Base-by-base conservation (phyloP, 1,284 basidiomycete species). In the Volvariella surrecta region DNA sequence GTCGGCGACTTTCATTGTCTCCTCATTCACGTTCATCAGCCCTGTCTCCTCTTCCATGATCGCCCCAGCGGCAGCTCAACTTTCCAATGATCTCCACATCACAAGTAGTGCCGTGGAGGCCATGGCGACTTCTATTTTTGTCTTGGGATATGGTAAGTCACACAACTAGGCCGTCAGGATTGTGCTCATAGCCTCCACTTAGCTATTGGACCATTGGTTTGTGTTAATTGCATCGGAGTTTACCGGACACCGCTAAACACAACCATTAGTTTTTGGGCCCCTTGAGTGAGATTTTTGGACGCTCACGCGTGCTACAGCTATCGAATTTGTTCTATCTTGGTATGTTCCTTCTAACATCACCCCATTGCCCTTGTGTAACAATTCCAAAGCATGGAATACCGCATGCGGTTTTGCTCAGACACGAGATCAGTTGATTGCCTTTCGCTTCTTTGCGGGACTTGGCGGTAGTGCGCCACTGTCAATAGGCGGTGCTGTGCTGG, bases 21-120 rank as follows among this genome's bases (percentile, higher is more conserved):
- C 78, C 4, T 67, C 72, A 0, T 80, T 79, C 57, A 80, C 77
- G 0, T 82, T 83, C 53, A 79, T 84, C 44, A 73, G 70, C 6
- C 79, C 80, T 0, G 67, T 82, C 2, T 76, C 81, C 1, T 81
- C 80, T 2, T 74, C 79, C n/a, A 83, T 87, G 74, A 69, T 85
- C 22, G 79, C 88, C 0, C 82, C 85, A 0, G 81, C 83, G 0
- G 67, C 71, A 1, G 52, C 52, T 0, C 68, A 74, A 39, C 51
- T 88, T 4, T 75, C 79, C 0, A 42, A 50, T 10, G 59, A 80
- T 17, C 79, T 84, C 50, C 70, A 73, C 1, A 69, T 88, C 13
- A 74, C 71, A 2, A 74, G 54, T 48, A 52, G 51, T 1, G 72
- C 68, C 2, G 48, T 80, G 2, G 64, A 76, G 11, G 79, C 79